Evolutionary conservation across 2,329 filamentous ascomycete species (phyloP).

Genomic region (Mycocentrospora acerina): DNA sequence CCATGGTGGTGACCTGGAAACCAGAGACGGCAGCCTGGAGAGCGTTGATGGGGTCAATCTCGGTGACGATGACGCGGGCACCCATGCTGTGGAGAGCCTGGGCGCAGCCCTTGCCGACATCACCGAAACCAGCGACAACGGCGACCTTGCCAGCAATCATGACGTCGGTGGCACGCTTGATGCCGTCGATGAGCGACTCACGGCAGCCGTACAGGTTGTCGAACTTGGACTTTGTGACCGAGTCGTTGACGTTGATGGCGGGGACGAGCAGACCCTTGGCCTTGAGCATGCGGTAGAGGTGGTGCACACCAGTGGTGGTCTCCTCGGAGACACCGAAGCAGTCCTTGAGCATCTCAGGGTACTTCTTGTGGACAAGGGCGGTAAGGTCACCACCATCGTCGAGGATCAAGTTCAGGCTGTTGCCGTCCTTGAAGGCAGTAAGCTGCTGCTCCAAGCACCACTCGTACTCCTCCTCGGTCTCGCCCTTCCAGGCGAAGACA

Average conservation of each 20-base stretch:
- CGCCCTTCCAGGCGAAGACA: constrained; percentile 82
- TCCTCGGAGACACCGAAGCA: constrained; percentile 99
- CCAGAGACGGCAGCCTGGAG: constrained; percentile 97
- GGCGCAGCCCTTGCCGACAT: constrained; percentile 98
- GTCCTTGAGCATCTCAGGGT: constrained; percentile 96
- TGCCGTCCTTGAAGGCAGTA: constrained; percentile 90
- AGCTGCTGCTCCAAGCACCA: constrained; percentile 99
- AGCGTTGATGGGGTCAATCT: constrained; percentile 99
- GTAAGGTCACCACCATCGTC: constrained; percentile 98
- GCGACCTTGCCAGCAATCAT: constrained; percentile 99
- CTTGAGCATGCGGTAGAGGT: constrained; percentile 96
- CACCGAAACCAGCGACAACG: constrained; percentile 96
- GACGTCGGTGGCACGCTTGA: constrained; percentile 99
- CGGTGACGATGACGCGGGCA: constrained; percentile 92
- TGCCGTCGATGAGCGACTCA: constrained; percentile 97
- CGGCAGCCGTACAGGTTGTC: constrained; percentile 99
- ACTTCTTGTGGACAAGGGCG: constrained; percentile 94
- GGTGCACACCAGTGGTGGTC: constrained; percentile 99
- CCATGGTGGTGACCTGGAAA: constrained; percentile 97
- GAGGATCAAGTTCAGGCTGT: constrained; percentile 97
- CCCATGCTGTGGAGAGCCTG: constrained; percentile 96
- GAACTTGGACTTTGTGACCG: constrained; percentile 99
- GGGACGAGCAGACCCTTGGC: constrained; percentile 78
- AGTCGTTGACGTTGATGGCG: constrained; percentile 98
- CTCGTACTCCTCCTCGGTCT: constrained; percentile 99